phyloP scores from a whole-genome alignment of 495 filamentous ascomycete species.

The Articulospora tetracladia region DNA sequence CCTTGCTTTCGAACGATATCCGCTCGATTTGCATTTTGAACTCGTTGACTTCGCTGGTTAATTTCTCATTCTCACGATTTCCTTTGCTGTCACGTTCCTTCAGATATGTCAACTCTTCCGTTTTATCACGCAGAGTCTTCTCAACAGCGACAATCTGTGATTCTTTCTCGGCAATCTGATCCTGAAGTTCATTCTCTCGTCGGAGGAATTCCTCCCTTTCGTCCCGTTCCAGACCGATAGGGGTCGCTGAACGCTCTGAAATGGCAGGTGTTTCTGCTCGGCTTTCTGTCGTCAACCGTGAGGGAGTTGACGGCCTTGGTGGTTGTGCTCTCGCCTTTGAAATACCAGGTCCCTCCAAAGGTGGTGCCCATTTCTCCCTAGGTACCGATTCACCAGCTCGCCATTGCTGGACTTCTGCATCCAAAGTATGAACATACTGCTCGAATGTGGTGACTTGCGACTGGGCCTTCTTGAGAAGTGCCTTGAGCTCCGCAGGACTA shows the following conservation, averaged over 20 bases:
- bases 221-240: conserved; percentile 89
- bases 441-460: conserved; percentile 85
- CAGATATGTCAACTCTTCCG: conserved; percentile 74
- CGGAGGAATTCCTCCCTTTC: conserved; percentile 94
- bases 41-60: conserved; percentile 81
- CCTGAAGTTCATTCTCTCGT: conserved; percentile 94
- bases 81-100: conserved; percentile 79
- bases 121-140: conserved; percentile 70
- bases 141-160: conserved; percentile 74
- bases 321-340: conserved; percentile 57
- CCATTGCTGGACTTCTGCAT: conserved; percentile 83
- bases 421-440: conserved; percentile 76
- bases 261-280: conserved; percentile 64
- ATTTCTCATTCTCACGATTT: conserved; percentile 80
- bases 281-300: conserved; percentile 73
- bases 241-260: conserved; percentile 77
- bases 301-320: conserved; percentile 75
- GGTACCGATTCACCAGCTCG: conserved; percentile 84
- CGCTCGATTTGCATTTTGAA: conserved; percentile 94
- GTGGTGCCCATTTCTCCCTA: conserved; percentile 74
- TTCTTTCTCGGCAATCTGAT: conserved; percentile 92
- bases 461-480: conserved; percentile 85
- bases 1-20: conserved; percentile 92
- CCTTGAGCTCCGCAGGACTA: conserved; percentile 91
- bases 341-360: conserved; percentile 46